A percentile compares a stretch with the other conserved stretches of the same genome.
Evolutionary conservation across 2,329 filamentous ascomycete species (phyloP).

Genomic region (Ophiocordyceps camponoti-saundersi): DNA sequence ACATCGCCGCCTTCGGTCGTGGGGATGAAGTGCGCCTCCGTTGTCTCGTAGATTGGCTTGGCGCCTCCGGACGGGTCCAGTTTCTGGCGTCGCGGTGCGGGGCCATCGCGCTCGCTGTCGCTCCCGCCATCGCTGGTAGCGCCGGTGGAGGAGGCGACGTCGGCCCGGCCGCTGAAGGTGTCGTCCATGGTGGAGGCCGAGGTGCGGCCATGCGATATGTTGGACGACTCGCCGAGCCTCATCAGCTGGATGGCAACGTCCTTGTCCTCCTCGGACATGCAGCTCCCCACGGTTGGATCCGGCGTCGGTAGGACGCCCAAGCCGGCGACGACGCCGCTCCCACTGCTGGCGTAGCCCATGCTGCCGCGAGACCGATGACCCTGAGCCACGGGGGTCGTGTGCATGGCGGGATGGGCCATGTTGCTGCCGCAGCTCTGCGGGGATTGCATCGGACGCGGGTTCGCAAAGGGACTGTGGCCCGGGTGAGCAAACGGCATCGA

Average conservation of each 20-base stretch:
- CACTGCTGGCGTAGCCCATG: constrained; percentile 33
- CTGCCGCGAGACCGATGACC: constrained; percentile 50
- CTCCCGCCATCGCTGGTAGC: constrained; percentile 67
- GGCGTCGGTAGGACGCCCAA: constrained; percentile 67
- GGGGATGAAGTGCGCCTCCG: constrained; percentile 33
- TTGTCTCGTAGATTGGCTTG: constrained; percentile 32
- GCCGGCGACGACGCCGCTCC: constrained; percentile 15
- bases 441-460: constrained; percentile 63
- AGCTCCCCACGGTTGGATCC: constrained; percentile 92
- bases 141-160: constrained; percentile 68
- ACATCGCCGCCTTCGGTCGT: constrained; percentile 28
- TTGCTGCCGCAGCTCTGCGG: constrained; percentile 56
- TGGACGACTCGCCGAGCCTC: constrained; percentile 84
- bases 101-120: constrained; percentile 45
- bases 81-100: constrained; percentile 41
- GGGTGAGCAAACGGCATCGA: constrained; percentile 60
- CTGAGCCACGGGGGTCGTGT: constrained; percentile 45
- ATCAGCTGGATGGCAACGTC: constrained; percentile 96
- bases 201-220: constrained; percentile 81
- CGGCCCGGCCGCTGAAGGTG: constrained; percentile 78
- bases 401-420: constrained; percentile 31
- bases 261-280: constrained; percentile 84
- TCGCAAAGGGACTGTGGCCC: constrained; percentile 64
- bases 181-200: constrained; percentile 90
- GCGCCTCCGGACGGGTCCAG: constrained; percentile 24